Base-by-base conservation (phyloP, 2,329 filamentous ascomycete genomes). In the Cladosporium sp. region DNA sequence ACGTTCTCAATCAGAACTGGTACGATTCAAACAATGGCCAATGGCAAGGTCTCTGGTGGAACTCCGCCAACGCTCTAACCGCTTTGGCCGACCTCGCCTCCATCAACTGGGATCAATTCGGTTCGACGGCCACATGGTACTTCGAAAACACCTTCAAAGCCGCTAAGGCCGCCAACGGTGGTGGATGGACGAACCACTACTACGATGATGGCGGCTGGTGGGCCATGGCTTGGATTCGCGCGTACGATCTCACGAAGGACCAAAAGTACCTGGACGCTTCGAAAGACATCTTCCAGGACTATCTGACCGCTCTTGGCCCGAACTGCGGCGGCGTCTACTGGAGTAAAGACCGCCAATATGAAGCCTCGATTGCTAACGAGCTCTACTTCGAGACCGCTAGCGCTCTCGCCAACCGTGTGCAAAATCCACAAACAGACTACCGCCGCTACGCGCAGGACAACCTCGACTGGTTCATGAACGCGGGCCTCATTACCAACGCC, bases 41-140 rank as follows among this genome's bases (percentile, higher is more conserved):
- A 10, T 89, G 83, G 82, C 69, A 80, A 51, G 77, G 77, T 7
- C 77, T 77, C n/a, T 89, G 86, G 86, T 89, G 86, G 86, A 87
- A 88, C 63, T 78, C 78, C 49, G 86, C 80, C 42, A 89, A 87
- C 63, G 76, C 77, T 53, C 70, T 89, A 54, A 86, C 83, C 0
- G 77, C 76, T 3, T 67, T 88, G 14, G 78, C 76, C 48, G 81
- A 87, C 52, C 67, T 80, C 19, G 72, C 72, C 7, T 65, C 66
- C 1, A 44, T 69, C 28, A 69, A 72, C 52, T 42, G 44, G 42
- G 67, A 58, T 14, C 38, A 34, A 38, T 67, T 68, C 50, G 60
- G 60, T n/a, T 55, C 61, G 0, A 62, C 68, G 0, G 73, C 70
- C 2, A 61, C 56, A 9, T 59, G 64, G 10, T 65, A 77, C 3